Evolutionary conservation across 1,284 basidiomycete genomes (phyloP).

Genomic region (Apiotrichum veenhuisii): DNA sequence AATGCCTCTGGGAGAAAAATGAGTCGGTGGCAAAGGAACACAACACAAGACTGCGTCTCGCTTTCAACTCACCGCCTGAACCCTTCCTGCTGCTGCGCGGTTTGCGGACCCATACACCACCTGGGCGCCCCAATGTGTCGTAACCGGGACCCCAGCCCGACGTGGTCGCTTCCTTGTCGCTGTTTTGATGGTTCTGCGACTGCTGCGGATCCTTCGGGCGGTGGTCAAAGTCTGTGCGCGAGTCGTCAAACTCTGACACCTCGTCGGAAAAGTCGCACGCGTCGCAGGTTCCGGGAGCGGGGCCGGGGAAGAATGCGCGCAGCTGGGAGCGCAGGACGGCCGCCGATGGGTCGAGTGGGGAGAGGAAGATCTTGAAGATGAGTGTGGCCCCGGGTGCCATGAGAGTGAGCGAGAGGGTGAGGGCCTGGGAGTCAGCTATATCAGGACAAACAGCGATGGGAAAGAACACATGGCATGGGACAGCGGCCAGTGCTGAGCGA

Average conservation of each 20-base stretch:
- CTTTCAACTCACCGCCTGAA: constrained; percentile 43
- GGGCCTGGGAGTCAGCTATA: constrained; percentile 48
- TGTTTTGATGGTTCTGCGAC: not conserved
- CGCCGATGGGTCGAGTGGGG: constrained; percentile 50
- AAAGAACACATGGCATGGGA: not conserved
- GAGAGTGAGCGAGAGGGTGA: constrained; percentile 55
- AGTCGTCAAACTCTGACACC: constrained; percentile 23
- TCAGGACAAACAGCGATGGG: too few relatives aligned
- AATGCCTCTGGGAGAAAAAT: constrained; percentile 53
- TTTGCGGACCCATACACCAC: constrained; percentile 51
- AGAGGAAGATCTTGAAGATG: constrained; percentile 59
- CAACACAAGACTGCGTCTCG: not conserved
- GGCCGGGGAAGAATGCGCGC: constrained; percentile 51
- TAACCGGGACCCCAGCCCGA: constrained; percentile 19
- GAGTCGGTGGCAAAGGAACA: not conserved
- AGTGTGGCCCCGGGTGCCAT: constrained; percentile 55
- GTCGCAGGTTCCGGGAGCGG: constrained; percentile 12
- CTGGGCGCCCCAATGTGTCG: constrained; percentile 37
- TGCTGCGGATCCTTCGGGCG: constrained; percentile 20
- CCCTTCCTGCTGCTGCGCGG: constrained; percentile 49
- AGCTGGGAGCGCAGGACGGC: constrained; percentile 52
- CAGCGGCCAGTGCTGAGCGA: not conserved
- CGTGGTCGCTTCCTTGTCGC: not conserved
- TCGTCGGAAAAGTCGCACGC: too few relatives aligned
- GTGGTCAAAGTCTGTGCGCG: constrained; percentile 19